Percentiles rank a stretch among this genome's conserved stretches.
These are phyloP conservation scores for Daldinia sp. DNA, from an alignment of 2,329 filamentous ascomycete genomes.

Conservation along the genomic window DNA sequence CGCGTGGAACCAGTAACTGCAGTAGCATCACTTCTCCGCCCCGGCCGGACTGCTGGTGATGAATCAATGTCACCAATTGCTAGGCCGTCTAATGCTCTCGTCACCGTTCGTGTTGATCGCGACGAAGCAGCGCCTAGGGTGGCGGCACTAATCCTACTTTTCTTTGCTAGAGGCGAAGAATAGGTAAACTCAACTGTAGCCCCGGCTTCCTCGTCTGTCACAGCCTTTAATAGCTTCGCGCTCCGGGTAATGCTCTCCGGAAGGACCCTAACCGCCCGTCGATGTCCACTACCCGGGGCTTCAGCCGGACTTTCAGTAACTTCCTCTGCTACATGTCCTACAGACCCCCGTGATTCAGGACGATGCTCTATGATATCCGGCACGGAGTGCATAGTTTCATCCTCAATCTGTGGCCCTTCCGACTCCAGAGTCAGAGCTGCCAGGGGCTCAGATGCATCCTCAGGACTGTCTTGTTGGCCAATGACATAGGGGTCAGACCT, in stretches of 20 bases:
- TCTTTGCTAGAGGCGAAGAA: conserved; percentile 56
- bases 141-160: conserved; percentile 50
- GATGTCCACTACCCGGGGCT: conserved; percentile 64
- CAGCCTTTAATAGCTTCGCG: conserved; percentile 53
- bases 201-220: conserved; percentile 47
- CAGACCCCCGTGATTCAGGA: conserved; percentile 32
- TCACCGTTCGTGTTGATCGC: conserved; percentile 44
- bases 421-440: conserved; percentile 7
- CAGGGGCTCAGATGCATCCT: conserved; percentile 16
- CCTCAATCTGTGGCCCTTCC: conserved; percentile 7
- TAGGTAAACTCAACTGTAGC: conserved; percentile 45
- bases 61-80: conserved; percentile 29
- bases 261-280: conserved; percentile 51
- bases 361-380: conserved; percentile 31
- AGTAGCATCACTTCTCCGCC: conserved; percentile 38
- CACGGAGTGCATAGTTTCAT: conserved; percentile 30
- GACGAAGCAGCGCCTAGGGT: conserved; percentile 40
- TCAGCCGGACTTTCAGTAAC: conserved; percentile 62
- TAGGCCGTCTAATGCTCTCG: conserved; percentile 29
- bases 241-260: conserved; percentile 51
- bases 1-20: conserved; percentile 35
- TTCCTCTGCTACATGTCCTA: conserved; percentile 49
- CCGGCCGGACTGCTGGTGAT: conserved; percentile 34
- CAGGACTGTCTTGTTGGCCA: conserved; percentile 27
- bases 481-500: conserved; percentile 36